Conservation (phyloP, 2,329 filamentous ascomycete species). For the Seiridium unicorne region DNA sequence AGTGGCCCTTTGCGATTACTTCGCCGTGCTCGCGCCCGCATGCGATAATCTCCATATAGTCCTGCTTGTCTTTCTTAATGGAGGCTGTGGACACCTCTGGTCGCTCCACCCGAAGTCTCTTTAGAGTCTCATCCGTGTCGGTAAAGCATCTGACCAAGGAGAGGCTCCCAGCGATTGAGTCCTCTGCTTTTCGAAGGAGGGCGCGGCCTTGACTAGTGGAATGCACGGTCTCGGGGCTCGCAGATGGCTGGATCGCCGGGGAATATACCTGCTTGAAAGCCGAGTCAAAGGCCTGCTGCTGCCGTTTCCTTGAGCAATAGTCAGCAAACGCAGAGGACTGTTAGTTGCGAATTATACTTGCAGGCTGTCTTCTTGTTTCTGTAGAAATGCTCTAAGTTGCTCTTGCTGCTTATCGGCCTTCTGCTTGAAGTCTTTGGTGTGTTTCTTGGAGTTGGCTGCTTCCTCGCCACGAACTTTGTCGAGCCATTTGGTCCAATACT, state of each 20-base stretch:
- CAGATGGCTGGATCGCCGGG: background rate
- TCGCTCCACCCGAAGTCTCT: constrained; percentile 17
- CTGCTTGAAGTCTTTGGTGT: constrained; percentile 23
- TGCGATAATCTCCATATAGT: constrained; percentile 28
- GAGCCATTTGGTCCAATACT: constrained; percentile 23
- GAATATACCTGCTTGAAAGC: constrained; percentile 17
- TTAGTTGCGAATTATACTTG: constrained; percentile 15
- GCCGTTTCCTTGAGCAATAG: constrained; percentile 14
- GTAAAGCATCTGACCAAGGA: constrained; percentile 27
- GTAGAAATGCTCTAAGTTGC: constrained; percentile 17
- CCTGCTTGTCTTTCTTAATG: constrained; percentile 25
- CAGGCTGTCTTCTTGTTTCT: constrained; percentile 24
- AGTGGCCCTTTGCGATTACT: constrained; percentile 21
- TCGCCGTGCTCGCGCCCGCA: constrained; percentile 31
- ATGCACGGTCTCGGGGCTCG: background rate
- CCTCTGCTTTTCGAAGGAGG: constrained; percentile 22
- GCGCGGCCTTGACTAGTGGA: constrained; percentile 10
- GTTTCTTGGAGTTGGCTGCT: constrained; percentile 23
- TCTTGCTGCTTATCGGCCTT: constrained; percentile 18
- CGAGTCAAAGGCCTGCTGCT: constrained; percentile 8
- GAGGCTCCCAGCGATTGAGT: constrained; percentile 18
- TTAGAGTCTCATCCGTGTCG: constrained; percentile 22
- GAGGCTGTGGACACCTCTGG: background rate
- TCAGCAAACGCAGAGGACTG: background rate
- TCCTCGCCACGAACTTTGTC: constrained; percentile 26